Evolutionary conservation across 352 stramenopile genomes (phyloP).

Genomic region (Pythium vanterpoolii): DNA sequence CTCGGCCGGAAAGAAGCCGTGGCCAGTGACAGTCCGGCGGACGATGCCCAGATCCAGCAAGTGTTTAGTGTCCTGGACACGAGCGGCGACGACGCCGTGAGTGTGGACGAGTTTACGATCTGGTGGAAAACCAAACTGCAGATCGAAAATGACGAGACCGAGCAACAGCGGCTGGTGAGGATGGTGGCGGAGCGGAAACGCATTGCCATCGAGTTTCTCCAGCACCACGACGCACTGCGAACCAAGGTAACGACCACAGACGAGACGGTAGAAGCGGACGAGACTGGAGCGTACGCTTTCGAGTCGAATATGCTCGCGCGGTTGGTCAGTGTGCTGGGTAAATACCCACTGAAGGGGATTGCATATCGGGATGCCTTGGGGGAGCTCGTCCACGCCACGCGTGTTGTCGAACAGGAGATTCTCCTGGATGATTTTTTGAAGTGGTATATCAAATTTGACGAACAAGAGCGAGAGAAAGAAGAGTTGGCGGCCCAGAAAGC

Average conservation of each 20-base stretch:
- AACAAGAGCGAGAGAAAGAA: slow-evolving; percentile 39
- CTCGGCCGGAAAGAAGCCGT: slow-evolving; percentile 30
- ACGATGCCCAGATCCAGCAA: slow-evolving; percentile 40
- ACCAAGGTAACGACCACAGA: slow-evolving; percentile 5
- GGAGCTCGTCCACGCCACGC: slow-evolving; percentile 29
- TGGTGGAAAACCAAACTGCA: slow-evolving; percentile 74
- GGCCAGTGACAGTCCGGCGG: slow-evolving; percentile 12
- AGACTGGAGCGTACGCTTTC: slow-evolving; percentile 26
- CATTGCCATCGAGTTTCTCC: slow-evolving; percentile 39
- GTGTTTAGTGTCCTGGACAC: slow-evolving; percentile 61
- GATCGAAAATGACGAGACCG: slow-evolving; percentile 47
- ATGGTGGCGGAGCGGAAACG: slow-evolving; percentile 13
- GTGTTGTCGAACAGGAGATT: slow-evolving; percentile 38
- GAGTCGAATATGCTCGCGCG: slow-evolving; percentile 60
- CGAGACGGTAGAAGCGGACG: background rate
- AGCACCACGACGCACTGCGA: slow-evolving; percentile 39
- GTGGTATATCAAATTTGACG: slow-evolving; percentile 56
- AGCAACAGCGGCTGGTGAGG: slow-evolving; percentile 28
- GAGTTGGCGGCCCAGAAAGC: slow-evolving; percentile 42
- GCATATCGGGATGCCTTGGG: slow-evolving; percentile 47
- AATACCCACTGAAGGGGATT: slow-evolving; percentile 52
- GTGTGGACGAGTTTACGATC: slow-evolving; percentile 65
- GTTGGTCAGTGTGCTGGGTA: slow-evolving; percentile 41
- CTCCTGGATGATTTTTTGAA: slow-evolving; percentile 41
- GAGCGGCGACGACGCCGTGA: slow-evolving; percentile 61